Evolutionary conservation across 129 eudicot genomes (phyloP), one percentile per base, ranked within the genome.

Genomic region (Artemisia argyi): DNA sequence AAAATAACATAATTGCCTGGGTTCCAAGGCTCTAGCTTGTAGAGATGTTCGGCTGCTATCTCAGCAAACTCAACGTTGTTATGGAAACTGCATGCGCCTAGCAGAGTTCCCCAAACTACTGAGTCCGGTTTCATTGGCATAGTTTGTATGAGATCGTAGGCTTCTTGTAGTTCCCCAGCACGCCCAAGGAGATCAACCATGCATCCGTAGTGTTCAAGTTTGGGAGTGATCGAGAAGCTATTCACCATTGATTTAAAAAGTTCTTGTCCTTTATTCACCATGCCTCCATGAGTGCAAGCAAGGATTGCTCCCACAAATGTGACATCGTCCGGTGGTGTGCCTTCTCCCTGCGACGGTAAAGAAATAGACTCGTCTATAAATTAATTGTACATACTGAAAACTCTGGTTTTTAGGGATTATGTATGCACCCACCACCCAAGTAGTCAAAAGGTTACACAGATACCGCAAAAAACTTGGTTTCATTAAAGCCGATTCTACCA

Each of bases 161-260:
- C 96, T 83, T 89, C 91, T 26, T 44, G 72, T n/a, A 89, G 61
- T 69, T 81, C 61, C 42, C 96, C 89, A 4, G 83, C 83, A 7
- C 96, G 96, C 2, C 91, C 96, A 16, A 86, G 78, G 13, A 89
- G 96, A 75, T 89, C 96, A 39, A 86, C 86, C 87, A 89, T 83
- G 71, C 96, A 89, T 62, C 96, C 91, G 18, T 89, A 86, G 78
- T 86, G 96, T 69, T 89, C 89, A 6, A 89, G 74, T 75, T 83
- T 89, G 17, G 91, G 91, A 11, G 78, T 73, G 12, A 85, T 68
- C 0, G 53, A 75, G 51, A 76, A 87, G 10, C 68, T 82, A 6
- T 61, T 56, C 15, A 77, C 52, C 97, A 91, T 87, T 47, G 67
- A 77, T 42, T 82, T 76, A 82, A 87, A 85, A 48, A 91, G 72